Percentiles rank a stretch among this genome's conserved stretches.
Evolutionary conservation across 2,329 filamentous ascomycete species (phyloP).

Genomic region (Aureobasidium sp.): DNA sequence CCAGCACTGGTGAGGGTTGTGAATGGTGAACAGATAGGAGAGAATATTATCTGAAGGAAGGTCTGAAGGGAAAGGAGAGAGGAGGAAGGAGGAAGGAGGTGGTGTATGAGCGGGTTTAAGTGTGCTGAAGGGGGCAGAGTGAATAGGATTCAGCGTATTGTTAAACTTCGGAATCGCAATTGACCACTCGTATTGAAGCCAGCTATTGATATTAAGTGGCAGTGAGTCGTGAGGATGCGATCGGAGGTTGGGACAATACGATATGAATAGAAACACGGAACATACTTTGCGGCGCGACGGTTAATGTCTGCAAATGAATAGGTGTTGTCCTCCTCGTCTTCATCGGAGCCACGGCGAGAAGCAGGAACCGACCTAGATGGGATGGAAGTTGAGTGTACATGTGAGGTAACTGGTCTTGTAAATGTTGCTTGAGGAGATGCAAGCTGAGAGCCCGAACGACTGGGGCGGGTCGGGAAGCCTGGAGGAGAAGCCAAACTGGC

Average conservation of each 20-base stretch:
- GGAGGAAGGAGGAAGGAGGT: neutral
- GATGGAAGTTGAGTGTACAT: conserved; percentile 54
- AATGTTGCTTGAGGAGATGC: conserved; percentile 62
- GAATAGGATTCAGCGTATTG: conserved; percentile 11
- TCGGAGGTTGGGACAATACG: neutral
- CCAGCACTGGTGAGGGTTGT: neutral
- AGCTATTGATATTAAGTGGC: neutral
- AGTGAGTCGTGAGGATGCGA: neutral
- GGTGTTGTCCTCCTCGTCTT: conserved; percentile 62
- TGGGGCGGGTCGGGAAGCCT: conserved; percentile 51
- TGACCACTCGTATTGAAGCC: conserved; percentile 1
- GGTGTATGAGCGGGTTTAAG: neutral
- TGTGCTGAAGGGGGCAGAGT: neutral
- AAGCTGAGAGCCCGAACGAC: conserved; percentile 68
- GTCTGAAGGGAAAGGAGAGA: neutral
- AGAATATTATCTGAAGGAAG: neutral
- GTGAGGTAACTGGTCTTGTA: conserved; percentile 43
- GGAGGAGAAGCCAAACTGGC: conserved; percentile 79
- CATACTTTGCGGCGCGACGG: conserved; percentile 72
- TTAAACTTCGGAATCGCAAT: neutral
- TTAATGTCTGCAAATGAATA: conserved; percentile 54
- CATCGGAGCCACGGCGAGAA: conserved; percentile 78
- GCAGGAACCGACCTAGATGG: conserved; percentile 83
- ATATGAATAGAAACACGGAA: conserved; percentile 25
- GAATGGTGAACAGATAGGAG: neutral